Percentiles rank a stretch among this genome's conserved stretches.
Evolutionary conservation across 2,329 filamentous ascomycete genomes (phyloP).

Genomic region (Xylariales sp.): DNA sequence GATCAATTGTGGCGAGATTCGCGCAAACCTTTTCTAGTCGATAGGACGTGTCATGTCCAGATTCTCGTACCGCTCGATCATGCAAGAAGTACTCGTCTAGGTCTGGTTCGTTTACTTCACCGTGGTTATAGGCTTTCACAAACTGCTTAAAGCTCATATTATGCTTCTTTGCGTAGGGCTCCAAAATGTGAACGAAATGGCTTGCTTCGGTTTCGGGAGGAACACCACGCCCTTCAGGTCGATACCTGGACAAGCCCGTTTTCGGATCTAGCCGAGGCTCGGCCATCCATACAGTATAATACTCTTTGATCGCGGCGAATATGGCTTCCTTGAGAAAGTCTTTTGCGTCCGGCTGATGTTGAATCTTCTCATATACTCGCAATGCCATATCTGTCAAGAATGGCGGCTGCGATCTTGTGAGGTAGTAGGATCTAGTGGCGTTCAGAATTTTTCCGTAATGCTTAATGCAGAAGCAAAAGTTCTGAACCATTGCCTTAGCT

Average conservation of each 20-base stretch:
- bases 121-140: conserved; percentile 86
- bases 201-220: conserved; percentile 90
- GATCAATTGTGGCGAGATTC: conserved; percentile 90
- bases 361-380: conserved; percentile 92
- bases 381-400: conserved; percentile 98
- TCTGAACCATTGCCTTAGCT: conserved; percentile 92
- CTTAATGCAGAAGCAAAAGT: conserved; percentile 98
- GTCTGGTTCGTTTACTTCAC: conserved; percentile 81
- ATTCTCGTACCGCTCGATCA: conserved; percentile 94
- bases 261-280: conserved; percentile 81
- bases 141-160: conserved; percentile 85
- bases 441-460: conserved; percentile 99
- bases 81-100: conserved; percentile 96
- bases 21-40: conserved; percentile 89
- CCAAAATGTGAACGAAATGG: conserved; percentile 86
- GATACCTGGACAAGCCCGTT: conserved; percentile 85
- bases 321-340: conserved; percentile 86
- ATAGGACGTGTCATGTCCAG: conserved; percentile 96
- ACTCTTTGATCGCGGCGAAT: conserved; percentile 95
- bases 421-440: conserved; percentile 95
- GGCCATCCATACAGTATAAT: conserved; percentile 87
- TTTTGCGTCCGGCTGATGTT: conserved; percentile 80
- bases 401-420: conserved; percentile 92
- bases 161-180: conserved; percentile 86
- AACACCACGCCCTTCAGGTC: conserved; percentile 84